Evolutionary conservation across 225 moss, liverwort and hornwort genomes (phyloP).

Genomic region (Lunularia cruciata): DNA sequence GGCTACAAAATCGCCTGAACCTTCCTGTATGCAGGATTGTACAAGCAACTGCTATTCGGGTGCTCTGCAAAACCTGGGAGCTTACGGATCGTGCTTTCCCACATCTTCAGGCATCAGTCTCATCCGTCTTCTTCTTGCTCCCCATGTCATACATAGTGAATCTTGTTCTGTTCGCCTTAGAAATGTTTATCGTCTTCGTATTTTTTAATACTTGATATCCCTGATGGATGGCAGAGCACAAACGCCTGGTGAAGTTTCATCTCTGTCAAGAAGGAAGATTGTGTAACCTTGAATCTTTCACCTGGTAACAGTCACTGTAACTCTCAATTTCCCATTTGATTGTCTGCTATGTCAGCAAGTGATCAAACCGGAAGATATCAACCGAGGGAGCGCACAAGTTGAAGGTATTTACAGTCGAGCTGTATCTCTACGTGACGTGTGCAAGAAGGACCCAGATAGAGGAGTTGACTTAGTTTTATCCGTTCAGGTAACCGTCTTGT

Average conservation of each 20-base stretch:
- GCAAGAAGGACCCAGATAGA: conserved; percentile 49
- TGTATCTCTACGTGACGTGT: conserved; percentile 50
- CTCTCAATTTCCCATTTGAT: no score
- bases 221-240: no score
- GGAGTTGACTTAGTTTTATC: conserved; percentile 51
- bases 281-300: no score
- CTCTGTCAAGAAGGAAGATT: no score
- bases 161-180: no score
- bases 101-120: conserved; percentile 37
- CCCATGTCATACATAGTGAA: neutral
- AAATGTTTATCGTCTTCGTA: no score
- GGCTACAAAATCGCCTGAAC: no score
- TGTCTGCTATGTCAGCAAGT: conserved; percentile 23
- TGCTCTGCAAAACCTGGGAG: conserved; percentile 56
- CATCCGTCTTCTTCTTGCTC: neutral
- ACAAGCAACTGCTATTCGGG: conserved; percentile 40
- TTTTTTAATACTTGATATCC: no score
- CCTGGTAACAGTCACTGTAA: no score
- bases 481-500: conserved; percentile 32
- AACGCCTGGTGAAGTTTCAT: no score
- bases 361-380: conserved; percentile 37
- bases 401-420: conserved; percentile 42
- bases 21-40: conserved; percentile 30
- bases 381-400: conserved; percentile 1
- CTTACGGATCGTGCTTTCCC: conserved; percentile 47